These are phyloP conservation scores for Adansonia grandidieri DNA, from an alignment of 441 rosid genomes.

Conservation along the genomic window DNA sequence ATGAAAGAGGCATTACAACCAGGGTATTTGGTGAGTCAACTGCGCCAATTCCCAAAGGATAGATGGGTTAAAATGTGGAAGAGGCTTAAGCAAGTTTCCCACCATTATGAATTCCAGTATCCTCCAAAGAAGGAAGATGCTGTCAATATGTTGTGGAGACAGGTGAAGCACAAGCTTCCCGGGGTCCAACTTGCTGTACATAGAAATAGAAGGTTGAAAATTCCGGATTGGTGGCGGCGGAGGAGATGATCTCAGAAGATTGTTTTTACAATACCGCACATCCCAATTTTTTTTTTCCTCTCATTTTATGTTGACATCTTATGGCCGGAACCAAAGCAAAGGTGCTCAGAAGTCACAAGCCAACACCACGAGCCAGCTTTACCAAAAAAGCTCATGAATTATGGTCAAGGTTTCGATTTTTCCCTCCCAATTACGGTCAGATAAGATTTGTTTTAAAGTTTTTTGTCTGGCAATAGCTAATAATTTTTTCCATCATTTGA, in stretches of 20 bases:
- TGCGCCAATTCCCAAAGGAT: slow-evolving; percentile 68
- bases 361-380: slow-evolving; percentile 21
- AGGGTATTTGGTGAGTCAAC: slow-evolving; percentile 65
- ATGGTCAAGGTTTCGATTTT: not conserved
- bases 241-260: slow-evolving; percentile 37
- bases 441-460: not conserved
- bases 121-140: slow-evolving; percentile 89
- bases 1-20: slow-evolving; percentile 73
- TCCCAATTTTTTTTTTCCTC: slow-evolving; percentile 23
- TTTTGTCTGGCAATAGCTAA: not conserved
- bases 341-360: slow-evolving; percentile 17
- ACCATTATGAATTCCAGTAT: slow-evolving; percentile 78
- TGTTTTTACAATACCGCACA: slow-evolving; percentile 33
- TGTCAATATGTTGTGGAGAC: slow-evolving; percentile 88
- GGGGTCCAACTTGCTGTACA: slow-evolving; percentile 66
- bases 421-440: too few species aligned
- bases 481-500: not conserved
- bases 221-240: slow-evolving; percentile 87
- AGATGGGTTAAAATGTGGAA: slow-evolving; percentile 86
- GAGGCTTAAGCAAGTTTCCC: slow-evolving; percentile 68
- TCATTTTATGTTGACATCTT: slow-evolving; percentile 4
- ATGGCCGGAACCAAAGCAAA: slow-evolving; percentile 25
- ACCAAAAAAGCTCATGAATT: not conserved
- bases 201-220: slow-evolving; percentile 80
- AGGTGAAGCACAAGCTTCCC: slow-evolving; percentile 78